These are phyloP conservation scores for Aspergillus spinulosporus DNA, from an alignment of 2,329 filamentous ascomycete species.

Conservation along the genomic window DNA sequence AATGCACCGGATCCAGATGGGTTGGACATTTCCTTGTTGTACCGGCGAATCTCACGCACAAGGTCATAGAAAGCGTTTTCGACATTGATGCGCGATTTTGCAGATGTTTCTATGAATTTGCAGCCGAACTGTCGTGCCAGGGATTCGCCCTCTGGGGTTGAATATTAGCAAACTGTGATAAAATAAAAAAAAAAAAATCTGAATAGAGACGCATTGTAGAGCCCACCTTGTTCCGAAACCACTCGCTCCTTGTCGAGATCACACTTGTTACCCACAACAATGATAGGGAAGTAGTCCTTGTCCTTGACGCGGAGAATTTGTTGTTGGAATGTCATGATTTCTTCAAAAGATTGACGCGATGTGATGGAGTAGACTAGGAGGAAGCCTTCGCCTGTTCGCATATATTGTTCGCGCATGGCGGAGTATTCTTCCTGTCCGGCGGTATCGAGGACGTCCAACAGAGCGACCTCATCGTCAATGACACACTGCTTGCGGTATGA, in stretches of 20 bases:
- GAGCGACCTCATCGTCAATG: slow-evolving; percentile 95
- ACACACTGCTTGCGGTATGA: slow-evolving; percentile 99
- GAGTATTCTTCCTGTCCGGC: slow-evolving; percentile 99
- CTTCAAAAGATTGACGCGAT: slow-evolving; percentile 94
- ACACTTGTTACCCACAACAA: slow-evolving; percentile 98
- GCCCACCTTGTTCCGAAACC: slow-evolving; percentile 84
- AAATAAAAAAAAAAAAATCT: not conserved
- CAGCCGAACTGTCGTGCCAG: slow-evolving; percentile 86
- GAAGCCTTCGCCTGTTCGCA: slow-evolving; percentile 98
- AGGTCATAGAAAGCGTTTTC: slow-evolving; percentile 99
- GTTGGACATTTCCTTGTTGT: slow-evolving; percentile 97
- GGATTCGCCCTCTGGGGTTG: slow-evolving; percentile 74
- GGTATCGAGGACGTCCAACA: slow-evolving; percentile 97
- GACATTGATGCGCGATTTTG: slow-evolving; percentile 96
- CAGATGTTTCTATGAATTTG: slow-evolving; percentile 99
- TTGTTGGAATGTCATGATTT: slow-evolving; percentile 98
- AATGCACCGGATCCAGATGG: slow-evolving; percentile 66
- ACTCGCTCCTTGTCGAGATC: slow-evolving; percentile 92
- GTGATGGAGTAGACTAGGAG: slow-evolving; percentile 98
- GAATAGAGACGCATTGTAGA: not conserved
- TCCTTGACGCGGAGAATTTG: slow-evolving; percentile 98
- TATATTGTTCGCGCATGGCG: slow-evolving; percentile 99
- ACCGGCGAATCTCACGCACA: slow-evolving; percentile 94
- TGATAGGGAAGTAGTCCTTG: slow-evolving; percentile 99
- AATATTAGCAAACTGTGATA: not conserved